A percentile compares a stretch with the other conserved stretches of the same genome.
Evolutionary conservation across 805 yeast genomes (phyloP).

Genomic region (Hanseniaspora clermontiae): DNA sequence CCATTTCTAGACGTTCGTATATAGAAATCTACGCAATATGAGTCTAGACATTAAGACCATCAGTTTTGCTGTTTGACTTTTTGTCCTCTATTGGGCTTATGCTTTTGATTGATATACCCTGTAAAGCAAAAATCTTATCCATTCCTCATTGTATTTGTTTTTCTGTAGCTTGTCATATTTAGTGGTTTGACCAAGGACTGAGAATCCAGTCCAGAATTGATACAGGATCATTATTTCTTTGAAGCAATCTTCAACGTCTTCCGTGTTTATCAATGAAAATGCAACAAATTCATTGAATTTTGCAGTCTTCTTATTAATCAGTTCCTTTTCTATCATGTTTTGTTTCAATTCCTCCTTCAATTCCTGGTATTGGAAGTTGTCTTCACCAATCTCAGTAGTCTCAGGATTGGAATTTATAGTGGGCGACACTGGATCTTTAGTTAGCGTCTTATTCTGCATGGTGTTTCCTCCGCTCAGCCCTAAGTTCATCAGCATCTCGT

Average conservation of each 20-base stretch:
- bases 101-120: constrained; percentile 19
- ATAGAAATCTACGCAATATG: not conserved
- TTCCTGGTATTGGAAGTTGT: not conserved
- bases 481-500: constrained; percentile 2
- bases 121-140: constrained; percentile 32
- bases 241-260: constrained; percentile 64
- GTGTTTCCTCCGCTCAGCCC: not conserved
- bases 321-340: not conserved
- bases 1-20: not conserved
- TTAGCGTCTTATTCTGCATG: not conserved
- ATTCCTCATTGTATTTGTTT: constrained; percentile 62
- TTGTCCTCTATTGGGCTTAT: not conserved
- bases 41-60: not conserved
- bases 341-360: constrained; percentile 5
- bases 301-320: constrained; percentile 22
- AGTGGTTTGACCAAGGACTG: not conserved
- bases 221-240: constrained; percentile 75
- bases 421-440: not conserved
- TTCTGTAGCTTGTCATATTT: constrained; percentile 6
- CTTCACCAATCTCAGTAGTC: not conserved
- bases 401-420: not conserved
- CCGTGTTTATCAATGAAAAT: constrained; percentile 60
- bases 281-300: constrained; percentile 56
- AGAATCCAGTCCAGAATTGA: constrained; percentile 49
- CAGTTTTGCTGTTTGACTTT: not conserved